Conservation (phyloP, 345 rosid genomes). For the Trapa bicornis region DNA sequence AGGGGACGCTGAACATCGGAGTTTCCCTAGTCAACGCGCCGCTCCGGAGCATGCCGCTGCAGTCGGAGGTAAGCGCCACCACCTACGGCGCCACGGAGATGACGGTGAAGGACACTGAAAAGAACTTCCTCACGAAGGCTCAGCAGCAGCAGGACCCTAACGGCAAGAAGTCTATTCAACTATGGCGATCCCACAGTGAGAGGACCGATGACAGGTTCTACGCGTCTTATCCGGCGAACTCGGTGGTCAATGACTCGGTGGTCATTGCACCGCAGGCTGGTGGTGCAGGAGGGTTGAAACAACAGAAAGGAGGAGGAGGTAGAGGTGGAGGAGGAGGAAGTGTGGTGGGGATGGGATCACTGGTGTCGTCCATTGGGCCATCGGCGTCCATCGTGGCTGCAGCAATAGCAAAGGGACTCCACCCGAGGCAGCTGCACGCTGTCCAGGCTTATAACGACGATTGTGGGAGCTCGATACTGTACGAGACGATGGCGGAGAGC, state of each 20-base stretch:
- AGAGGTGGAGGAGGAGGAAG: constrained; percentile 11
- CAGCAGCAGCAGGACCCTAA: not conserved
- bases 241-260: constrained; percentile 6
- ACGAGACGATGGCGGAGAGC: constrained; percentile 42
- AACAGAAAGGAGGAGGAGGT: constrained; percentile 2
- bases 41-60: constrained; percentile 73
- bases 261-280: constrained; percentile 6
- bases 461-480: constrained; percentile 29
- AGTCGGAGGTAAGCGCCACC: constrained; percentile 28
- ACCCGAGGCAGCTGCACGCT: constrained; percentile 10
- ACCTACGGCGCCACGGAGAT: constrained; percentile 8
- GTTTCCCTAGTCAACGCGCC: constrained; percentile 56
- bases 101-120: not conserved
- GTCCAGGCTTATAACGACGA: constrained; percentile 4
- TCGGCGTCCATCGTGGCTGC: constrained; percentile 94
- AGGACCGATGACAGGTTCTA: constrained; percentile 18
- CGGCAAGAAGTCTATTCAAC: constrained; percentile 10
- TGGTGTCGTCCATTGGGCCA: constrained; percentile 67
- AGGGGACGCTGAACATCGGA: constrained; percentile 66
- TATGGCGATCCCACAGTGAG: constrained; percentile 61
- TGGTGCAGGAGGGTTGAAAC: constrained; percentile 6
- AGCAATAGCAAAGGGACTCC: constrained; percentile 80
- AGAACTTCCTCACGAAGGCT: not conserved
- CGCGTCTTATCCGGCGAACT: constrained; percentile 11
- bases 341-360: constrained; percentile 7